Percentiles rank a stretch among this genome's conserved stretches.
phyloP scores from a whole-genome alignment of 371 early-diverging fungal genomes.

The Apophysomyces elegans region DNA sequence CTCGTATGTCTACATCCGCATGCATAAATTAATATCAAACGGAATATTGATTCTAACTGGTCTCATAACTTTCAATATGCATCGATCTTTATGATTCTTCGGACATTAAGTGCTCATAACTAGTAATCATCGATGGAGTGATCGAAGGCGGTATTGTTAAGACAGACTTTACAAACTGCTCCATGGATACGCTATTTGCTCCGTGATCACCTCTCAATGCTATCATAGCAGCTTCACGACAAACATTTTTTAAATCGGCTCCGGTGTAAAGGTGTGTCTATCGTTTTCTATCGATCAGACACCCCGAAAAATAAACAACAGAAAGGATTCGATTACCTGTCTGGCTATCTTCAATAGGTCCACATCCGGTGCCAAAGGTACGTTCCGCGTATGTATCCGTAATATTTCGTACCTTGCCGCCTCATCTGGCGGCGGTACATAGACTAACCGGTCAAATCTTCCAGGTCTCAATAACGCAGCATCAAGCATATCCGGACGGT shows the following conservation, averaged over 20 bases:
- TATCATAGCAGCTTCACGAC: conserved; percentile 95
- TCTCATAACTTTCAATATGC: too few relatives aligned
- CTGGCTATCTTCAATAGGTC: conserved; percentile 72
- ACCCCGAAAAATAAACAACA: background rate
- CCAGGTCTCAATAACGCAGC: conserved; percentile 95
- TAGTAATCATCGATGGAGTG: conserved; percentile 8
- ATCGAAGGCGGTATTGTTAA: conserved; percentile 25
- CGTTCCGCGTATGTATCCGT: conserved; percentile 79
- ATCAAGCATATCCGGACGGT: conserved; percentile 96
- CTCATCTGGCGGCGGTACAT: conserved; percentile 92
- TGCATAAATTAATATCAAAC: too few relatives aligned
- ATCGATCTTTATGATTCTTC: too few relatives aligned
- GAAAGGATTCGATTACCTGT: conserved; percentile 33
- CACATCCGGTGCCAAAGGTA: conserved; percentile 75
- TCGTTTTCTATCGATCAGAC: background rate
- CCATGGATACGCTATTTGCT: conserved; percentile 51
- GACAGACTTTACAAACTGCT: conserved; percentile 22
- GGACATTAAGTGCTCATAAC: too few relatives aligned
- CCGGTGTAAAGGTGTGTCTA: conserved; percentile 93
- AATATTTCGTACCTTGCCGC: conserved; percentile 84
- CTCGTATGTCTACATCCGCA: too few relatives aligned
- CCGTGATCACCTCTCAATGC: conserved; percentile 65
- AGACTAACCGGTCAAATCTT: conserved; percentile 91
- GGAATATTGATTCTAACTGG: too few relatives aligned
- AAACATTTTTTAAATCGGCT: conserved; percentile 95